A percentile compares a stretch with the other conserved stretches of the same genome.
phyloP scores from a whole-genome alignment of 805 yeast species.

The Pichia gijzeniarum region DNA sequence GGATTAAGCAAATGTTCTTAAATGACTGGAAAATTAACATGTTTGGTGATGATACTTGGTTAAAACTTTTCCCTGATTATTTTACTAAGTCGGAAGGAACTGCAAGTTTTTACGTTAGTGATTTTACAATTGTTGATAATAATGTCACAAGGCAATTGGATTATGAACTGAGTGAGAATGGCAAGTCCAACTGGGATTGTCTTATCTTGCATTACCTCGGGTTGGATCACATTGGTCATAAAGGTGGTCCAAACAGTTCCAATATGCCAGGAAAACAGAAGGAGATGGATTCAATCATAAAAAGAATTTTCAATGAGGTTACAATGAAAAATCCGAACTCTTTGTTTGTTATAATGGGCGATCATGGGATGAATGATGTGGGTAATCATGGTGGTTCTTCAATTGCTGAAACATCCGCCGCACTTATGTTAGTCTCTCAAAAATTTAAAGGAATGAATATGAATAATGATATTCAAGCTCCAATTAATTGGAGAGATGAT shows the following conservation, averaged over 20 bases:
- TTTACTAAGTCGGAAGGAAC: slow-evolving; percentile 78
- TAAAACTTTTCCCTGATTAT: slow-evolving; percentile 71
- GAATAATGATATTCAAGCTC: slow-evolving; percentile 28
- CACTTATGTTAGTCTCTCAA: slow-evolving; percentile 61
- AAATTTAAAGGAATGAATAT: slow-evolving; percentile 35
- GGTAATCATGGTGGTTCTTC: slow-evolving; percentile 98
- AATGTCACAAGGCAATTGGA: slow-evolving; percentile 88
- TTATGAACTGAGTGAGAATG: slow-evolving; percentile 40
- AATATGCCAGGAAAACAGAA: slow-evolving; percentile 76
- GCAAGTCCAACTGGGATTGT: slow-evolving; percentile 63
- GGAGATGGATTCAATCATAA: slow-evolving; percentile 77
- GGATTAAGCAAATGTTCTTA: slow-evolving; percentile 63
- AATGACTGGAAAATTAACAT: slow-evolving; percentile 53
- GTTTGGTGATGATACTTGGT: slow-evolving; percentile 98
- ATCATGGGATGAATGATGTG: slow-evolving; percentile 93
- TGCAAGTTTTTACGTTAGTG: slow-evolving; percentile 89
- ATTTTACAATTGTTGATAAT: slow-evolving; percentile 86
- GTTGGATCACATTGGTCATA: slow-evolving; percentile 95
- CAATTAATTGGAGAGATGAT: slow-evolving; percentile 34
- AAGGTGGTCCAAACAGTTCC: slow-evolving; percentile 80
- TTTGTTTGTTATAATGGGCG: slow-evolving; percentile 74
- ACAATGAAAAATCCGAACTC: slow-evolving; percentile 37
- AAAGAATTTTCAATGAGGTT: slow-evolving; percentile 38
- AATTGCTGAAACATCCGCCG: slow-evolving; percentile 86
- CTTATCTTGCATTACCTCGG: slow-evolving; percentile 88